phyloP scores from a whole-genome alignment of 2,329 filamentous ascomycete genomes.

The Lasiodiplodia citricola region DNA sequence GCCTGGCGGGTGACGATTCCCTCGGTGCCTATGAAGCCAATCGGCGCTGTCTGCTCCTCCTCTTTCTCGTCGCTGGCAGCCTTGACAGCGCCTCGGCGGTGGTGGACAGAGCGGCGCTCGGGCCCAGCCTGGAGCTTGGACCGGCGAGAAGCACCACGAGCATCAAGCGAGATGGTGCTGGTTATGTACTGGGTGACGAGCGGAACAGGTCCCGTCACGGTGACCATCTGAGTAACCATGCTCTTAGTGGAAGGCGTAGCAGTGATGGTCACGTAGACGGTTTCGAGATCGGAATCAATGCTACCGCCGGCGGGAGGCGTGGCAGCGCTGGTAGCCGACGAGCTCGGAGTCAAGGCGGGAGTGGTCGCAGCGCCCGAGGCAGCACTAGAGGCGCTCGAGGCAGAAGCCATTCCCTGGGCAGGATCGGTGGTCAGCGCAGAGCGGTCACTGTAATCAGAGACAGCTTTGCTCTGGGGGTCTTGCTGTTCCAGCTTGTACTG shows the following conservation, averaged over 20 bases:
- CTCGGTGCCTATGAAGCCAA: neutral
- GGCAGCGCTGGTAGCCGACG: neutral
- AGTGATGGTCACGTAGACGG: slow-evolving; percentile 22
- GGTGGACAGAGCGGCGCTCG: slow-evolving; percentile 5
- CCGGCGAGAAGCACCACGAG: slow-evolving; percentile 1
- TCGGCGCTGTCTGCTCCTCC: neutral
- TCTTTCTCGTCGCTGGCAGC: neutral
- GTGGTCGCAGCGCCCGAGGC: slow-evolving; percentile 6
- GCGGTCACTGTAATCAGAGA: slow-evolving; percentile 45
- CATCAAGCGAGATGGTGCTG: neutral
- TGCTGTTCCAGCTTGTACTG: slow-evolving; percentile 43
- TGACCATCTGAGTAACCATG: slow-evolving; percentile 17
- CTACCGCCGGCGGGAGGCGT: neutral
- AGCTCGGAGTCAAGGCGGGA: slow-evolving; percentile 1
- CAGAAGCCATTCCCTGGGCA: slow-evolving; percentile 1
- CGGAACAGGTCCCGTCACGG: slow-evolving; percentile 4
- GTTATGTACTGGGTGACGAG: slow-evolving; percentile 12
- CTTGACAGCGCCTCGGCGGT: neutral
- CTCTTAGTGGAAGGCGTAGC: neutral
- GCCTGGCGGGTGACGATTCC: neutral
- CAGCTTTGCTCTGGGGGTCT: slow-evolving; percentile 49
- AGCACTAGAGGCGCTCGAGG: neutral
- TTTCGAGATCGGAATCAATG: slow-evolving; percentile 3
- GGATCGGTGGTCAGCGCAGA: slow-evolving; percentile 44
- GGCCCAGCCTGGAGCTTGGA: slow-evolving; percentile 2